Evolutionary conservation across 495 filamentous ascomycete species (phyloP), one percentile per base, ranked within the genome.

Genomic region (Tuber borchii): DNA sequence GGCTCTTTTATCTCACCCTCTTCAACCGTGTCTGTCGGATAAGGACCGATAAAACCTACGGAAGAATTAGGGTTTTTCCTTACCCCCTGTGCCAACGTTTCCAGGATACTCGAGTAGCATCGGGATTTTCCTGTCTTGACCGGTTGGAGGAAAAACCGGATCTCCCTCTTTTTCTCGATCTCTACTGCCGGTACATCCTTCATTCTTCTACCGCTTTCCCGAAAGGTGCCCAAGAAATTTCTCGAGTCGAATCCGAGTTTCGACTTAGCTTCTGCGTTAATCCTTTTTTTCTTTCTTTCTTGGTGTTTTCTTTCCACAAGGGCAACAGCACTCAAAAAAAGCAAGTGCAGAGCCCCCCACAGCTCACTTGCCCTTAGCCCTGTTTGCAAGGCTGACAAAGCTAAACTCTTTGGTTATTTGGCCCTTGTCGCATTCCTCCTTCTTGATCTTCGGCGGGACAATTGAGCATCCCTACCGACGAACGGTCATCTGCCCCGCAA

Each of bases 41-140:
- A 75, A 79, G 78, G 75, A 74, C 78, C 78, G 78, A 79, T 77
- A 79, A 70, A 75, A 70, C 71, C 43, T 68, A 45, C 76, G 76
- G 72, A 74, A 79, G 71, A 79, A 73, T 46, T 75, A 76, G 78
- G 77, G 75, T 34, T 75, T 73, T 79, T 71, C 74, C 77, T 12
- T 61, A 16, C 51, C 12, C 51, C 51, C n/a, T 61, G 26, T 19
- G 5, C 70, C 70, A 75, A 74, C 77, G 72, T 79, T 73, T 79
- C 78, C 77, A 79, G 77, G 78, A 31, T 65, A 37, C 34, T 37
- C 34, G 2, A 37, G 34, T 37, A 34, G 8, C n/a, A 26, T 56
- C 14, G 7, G 26, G 31, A 34, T 34, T 65, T 65, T 34, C 56
- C 70, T 70, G 72, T 75, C 71, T 79, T 51, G 34, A 79, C 78